Evolutionary conservation across 208 protist genomes (phyloP).

Genomic region (Crithidia brevicula): DNA sequence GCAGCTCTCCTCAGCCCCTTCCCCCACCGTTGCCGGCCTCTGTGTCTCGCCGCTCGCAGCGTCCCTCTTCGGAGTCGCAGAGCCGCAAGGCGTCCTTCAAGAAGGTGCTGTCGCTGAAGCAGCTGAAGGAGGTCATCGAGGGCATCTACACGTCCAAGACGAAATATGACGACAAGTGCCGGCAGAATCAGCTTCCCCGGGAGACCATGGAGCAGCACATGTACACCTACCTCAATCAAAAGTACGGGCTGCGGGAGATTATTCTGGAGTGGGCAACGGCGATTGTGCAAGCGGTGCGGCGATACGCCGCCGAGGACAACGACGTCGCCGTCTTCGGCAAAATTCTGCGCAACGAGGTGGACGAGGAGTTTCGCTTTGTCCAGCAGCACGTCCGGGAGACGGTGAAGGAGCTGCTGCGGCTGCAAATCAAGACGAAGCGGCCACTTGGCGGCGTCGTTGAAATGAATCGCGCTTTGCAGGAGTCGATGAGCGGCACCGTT

Average conservation of each 20-base stretch:
- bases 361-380: conserved; percentile 93
- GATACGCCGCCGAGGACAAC: conserved; percentile 79
- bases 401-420: conserved; percentile 79
- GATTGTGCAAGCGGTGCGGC: conserved; percentile 74
- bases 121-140: conserved; percentile 86
- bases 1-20: conserved; percentile 27
- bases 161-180: conserved; percentile 90
- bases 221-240: conserved; percentile 91
- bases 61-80: conserved; percentile 16
- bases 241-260: conserved; percentile 87
- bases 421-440: conserved; percentile 59
- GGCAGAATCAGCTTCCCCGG: conserved; percentile 62
- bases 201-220: conserved; percentile 95
- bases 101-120: conserved; percentile 68
- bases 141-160: conserved; percentile 90
- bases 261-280: conserved; percentile 83
- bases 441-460: conserved; percentile 57
- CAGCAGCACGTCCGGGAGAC: conserved; percentile 87
- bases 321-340: conserved; percentile 92
- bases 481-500: conserved; percentile 51
- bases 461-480: conserved; percentile 54
- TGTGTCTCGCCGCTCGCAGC: conserved; percentile 12
- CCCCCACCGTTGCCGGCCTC: conserved; percentile 7
- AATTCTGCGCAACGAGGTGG: conserved; percentile 91
- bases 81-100: conserved; percentile 17